Percentiles rank a stretch among this genome's conserved stretches.
Evolutionary conservation across 495 filamentous ascomycete genomes (phyloP).

Genomic region (Penicillium cosmopolitanum): DNA sequence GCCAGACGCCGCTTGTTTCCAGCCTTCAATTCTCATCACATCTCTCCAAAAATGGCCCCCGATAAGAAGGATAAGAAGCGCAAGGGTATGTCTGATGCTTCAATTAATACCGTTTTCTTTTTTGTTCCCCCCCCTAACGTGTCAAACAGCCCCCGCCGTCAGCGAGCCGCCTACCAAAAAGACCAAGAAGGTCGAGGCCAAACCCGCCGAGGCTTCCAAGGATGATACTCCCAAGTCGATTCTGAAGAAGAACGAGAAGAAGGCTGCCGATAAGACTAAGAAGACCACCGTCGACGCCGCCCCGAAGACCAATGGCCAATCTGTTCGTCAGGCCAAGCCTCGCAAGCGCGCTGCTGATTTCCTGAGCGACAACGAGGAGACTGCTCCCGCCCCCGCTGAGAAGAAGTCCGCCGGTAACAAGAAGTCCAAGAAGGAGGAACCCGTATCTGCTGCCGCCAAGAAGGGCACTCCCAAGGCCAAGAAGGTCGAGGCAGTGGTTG

Average conservation of each 20-base stretch:
- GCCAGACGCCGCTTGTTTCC: conserved; percentile 22
- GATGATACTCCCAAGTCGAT: conserved; percentile 39
- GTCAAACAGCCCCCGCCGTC: conserved; percentile 44
- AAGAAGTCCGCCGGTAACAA: conserved; percentile 37
- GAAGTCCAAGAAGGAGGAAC: conserved; percentile 48
- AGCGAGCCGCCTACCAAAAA: conserved; percentile 62
- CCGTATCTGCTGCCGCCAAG: conserved; percentile 30
- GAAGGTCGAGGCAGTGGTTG: conserved; percentile 33
- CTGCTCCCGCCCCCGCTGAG: conserved; percentile 26
- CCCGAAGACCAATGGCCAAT: conserved; percentile 40
- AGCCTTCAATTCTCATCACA: conserved; percentile 27
- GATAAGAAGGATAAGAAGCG: conserved; percentile 72
- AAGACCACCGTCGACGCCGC: conserved; percentile 29
- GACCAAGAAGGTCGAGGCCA: conserved; percentile 54
- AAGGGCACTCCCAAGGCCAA: conserved; percentile 39
- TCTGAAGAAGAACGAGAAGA: conserved; percentile 42
- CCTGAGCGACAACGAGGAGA: conserved; percentile 47
- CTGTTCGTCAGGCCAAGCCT: conserved; percentile 43
- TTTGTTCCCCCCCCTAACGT: conserved; percentile 9
- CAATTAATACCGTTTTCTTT: background rate
- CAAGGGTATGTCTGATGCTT: conserved; percentile 58
- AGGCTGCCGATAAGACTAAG: conserved; percentile 23
- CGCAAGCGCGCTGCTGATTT: conserved; percentile 62
- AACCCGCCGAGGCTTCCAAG: conserved; percentile 30
- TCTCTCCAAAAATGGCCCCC: conserved; percentile 61